Evolutionary conservation across 768 basidiomycete species (phyloP).

Genomic region (Pleurotus sapidus): DNA sequence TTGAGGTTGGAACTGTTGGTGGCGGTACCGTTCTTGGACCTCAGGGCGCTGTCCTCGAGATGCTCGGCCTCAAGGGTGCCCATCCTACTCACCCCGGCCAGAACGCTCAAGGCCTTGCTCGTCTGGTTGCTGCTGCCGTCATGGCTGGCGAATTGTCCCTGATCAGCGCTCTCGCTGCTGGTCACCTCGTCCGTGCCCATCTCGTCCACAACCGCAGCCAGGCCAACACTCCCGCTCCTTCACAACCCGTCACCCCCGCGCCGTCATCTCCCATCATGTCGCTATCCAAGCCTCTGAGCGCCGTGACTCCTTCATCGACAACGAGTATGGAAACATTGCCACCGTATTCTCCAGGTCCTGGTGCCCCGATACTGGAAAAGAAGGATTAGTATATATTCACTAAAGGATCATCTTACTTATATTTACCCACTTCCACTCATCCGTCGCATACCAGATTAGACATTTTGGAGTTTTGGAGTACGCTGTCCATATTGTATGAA

Average conservation of each 20-base stretch:
- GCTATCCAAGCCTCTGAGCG: conserved; percentile 3
- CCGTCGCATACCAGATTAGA: background rate
- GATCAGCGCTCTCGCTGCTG: conserved; percentile 89
- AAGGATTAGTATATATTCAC: background rate
- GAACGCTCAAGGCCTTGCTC: conserved; percentile 87
- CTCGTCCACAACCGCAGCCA: conserved; percentile 89
- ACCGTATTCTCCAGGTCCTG: conserved; percentile 30
- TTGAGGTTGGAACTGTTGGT: conserved; percentile 97
- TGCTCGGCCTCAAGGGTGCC: conserved; percentile 92
- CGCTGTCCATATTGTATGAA: conserved; percentile 2
- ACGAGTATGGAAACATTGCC: conserved; percentile 29
- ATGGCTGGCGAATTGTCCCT: conserved; percentile 97
- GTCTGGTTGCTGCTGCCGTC: conserved; percentile 87
- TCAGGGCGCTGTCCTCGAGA: conserved; percentile 85
- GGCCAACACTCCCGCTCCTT: conserved; percentile 70
- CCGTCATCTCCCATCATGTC: conserved; percentile 14
- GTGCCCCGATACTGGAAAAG: conserved; percentile 2
- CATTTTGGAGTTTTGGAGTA: background rate
- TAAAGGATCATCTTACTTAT: background rate
- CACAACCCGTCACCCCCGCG: conserved; percentile 62
- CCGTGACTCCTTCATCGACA: conserved; percentile 6
- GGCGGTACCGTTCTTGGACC: conserved; percentile 93
- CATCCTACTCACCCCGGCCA: conserved; percentile 83
- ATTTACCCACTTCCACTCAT: background rate
- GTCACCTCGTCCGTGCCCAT: conserved; percentile 92